phyloP scores from a whole-genome alignment of 352 stramenopile species.

The Globisporangium ultimum region DNA sequence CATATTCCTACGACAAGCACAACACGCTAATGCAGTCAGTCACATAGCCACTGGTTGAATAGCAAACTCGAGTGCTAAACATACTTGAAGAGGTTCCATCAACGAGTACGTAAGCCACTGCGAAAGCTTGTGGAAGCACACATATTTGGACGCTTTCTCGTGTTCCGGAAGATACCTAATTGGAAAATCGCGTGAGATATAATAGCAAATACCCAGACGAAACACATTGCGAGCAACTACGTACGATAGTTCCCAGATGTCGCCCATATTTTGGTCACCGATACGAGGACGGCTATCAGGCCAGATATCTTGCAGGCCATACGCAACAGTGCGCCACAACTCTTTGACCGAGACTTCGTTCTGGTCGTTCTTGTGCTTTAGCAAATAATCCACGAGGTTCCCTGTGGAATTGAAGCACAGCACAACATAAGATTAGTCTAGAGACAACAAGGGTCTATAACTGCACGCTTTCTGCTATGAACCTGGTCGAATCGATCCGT shows the following conservation, averaged over 20 bases:
- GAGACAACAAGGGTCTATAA: no score
- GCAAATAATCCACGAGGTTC: conserved; percentile 81
- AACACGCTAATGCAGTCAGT: no score
- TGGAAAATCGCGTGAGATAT: no score
- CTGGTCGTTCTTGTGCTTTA: conserved; percentile 43
- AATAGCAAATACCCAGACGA: no score
- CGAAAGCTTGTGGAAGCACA: conserved; percentile 89
- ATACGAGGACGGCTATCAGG: conserved; percentile 69
- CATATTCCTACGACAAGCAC: conserved; percentile 34
- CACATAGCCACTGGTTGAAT: no score
- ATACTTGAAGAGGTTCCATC: conserved; percentile 75
- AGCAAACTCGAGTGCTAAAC: not conserved
- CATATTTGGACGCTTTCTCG: conserved; percentile 49
- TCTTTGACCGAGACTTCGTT: conserved; percentile 63
- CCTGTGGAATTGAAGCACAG: conserved; percentile 15
- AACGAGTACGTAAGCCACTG: conserved; percentile 89
- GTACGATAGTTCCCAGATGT: conserved; percentile 80
- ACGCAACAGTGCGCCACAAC: conserved; percentile 77
- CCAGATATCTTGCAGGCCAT: conserved; percentile 86
- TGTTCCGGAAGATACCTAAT: conserved; percentile 47
- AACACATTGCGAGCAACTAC: conserved; percentile 1
- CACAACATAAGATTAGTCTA: not conserved
- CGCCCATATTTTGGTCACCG: conserved; percentile 75
- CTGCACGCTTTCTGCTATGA: not conserved
- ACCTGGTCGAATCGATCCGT: conserved; percentile 45